phyloP scores from a whole-genome alignment of 495 filamentous ascomycete species.

The Lasiosphaeria miniovina region DNA sequence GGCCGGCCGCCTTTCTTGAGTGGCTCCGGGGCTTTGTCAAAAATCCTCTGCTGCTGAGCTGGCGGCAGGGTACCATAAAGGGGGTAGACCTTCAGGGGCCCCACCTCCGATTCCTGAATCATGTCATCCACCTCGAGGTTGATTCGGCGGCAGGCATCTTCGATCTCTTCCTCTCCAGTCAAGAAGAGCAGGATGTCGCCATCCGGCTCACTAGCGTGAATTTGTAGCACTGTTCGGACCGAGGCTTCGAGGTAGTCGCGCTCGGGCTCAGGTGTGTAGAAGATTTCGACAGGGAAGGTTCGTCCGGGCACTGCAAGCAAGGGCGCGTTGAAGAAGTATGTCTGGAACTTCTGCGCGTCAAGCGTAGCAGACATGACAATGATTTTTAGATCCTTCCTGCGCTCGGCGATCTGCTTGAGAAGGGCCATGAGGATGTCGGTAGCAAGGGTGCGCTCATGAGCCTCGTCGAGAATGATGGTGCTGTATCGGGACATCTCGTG shows the following conservation, averaged over 20 bases:
- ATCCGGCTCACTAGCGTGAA: conserved; percentile 87
- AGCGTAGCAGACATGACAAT: conserved; percentile 98
- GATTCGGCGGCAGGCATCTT: conserved; percentile 92
- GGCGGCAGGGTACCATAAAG: conserved; percentile 94
- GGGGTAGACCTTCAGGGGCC: conserved; percentile 85
- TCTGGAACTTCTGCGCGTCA: conserved; percentile 96
- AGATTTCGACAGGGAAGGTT: conserved; percentile 96
- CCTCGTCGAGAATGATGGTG: conserved; percentile 97
- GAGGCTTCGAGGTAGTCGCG: conserved; percentile 96
- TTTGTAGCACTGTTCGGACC: conserved; percentile 90
- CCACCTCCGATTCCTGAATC: conserved; percentile 82
- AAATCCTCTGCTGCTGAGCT: conserved; percentile 89
- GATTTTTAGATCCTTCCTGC: conserved; percentile 86
- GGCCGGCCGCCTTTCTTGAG: conserved; percentile 71
- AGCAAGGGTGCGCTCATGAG: conserved; percentile 91
- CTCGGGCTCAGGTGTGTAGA: conserved; percentile 96
- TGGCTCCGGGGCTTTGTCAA: conserved; percentile 79
- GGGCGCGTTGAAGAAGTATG: conserved; percentile 94
- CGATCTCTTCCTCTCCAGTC: conserved; percentile 98
- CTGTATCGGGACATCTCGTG: conserved; percentile 86
- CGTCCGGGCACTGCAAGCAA: conserved; percentile 91
- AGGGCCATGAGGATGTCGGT: conserved; percentile 97
- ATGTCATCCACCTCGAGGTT: conserved; percentile 86
- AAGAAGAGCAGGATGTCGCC: conserved; percentile 95
- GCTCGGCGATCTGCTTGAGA: conserved; percentile 75